These are phyloP conservation scores for Pythium insidiosum DNA, from an alignment of 352 stramenopile genomes.

Conservation along the genomic window DNA sequence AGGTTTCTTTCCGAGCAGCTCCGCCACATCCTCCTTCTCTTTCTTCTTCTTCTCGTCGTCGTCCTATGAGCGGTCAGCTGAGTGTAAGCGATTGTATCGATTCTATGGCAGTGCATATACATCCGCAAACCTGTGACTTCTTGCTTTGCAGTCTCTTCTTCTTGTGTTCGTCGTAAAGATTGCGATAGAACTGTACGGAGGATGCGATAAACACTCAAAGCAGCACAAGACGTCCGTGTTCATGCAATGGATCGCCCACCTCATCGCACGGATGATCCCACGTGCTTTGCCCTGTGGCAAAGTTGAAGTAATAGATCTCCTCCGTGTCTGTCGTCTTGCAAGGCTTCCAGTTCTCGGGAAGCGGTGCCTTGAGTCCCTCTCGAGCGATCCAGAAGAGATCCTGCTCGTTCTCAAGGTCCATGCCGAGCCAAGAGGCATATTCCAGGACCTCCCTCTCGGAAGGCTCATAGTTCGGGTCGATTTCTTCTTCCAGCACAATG, in stretches of 20 bases:
- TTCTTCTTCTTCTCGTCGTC: slow-evolving; percentile 71
- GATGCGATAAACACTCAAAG: no score
- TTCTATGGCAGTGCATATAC: no score
- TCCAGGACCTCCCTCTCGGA: slow-evolving; percentile 88
- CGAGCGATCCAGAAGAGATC: slow-evolving; percentile 93
- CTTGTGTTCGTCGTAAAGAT: slow-evolving; percentile 92
- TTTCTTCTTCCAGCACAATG: slow-evolving; percentile 92
- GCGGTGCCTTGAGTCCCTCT: slow-evolving; percentile 89
- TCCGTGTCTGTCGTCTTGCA: slow-evolving; percentile 94
- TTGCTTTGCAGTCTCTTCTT: slow-evolving; percentile 30
- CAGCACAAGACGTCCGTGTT: background rate
- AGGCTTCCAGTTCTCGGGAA: slow-evolving; percentile 94
- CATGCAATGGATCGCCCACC: slow-evolving; percentile 15
- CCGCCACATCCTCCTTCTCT: slow-evolving; percentile 72
- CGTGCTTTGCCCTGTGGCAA: slow-evolving; percentile 85
- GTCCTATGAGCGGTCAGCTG: no score
- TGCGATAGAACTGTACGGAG: slow-evolving; percentile 85
- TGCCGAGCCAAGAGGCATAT: slow-evolving; percentile 94
- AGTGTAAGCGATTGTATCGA: no score
- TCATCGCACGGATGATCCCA: slow-evolving; percentile 95
- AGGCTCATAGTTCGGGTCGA: slow-evolving; percentile 93
- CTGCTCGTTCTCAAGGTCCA: slow-evolving; percentile 88
- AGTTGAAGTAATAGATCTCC: slow-evolving; percentile 97
- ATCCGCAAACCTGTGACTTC: background rate
- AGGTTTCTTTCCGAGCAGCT: slow-evolving; percentile 58